Evolutionary conservation across 768 basidiomycete genomes (phyloP), one percentile per base, ranked within the genome.

Genomic region (Podaxis sp.): DNA sequence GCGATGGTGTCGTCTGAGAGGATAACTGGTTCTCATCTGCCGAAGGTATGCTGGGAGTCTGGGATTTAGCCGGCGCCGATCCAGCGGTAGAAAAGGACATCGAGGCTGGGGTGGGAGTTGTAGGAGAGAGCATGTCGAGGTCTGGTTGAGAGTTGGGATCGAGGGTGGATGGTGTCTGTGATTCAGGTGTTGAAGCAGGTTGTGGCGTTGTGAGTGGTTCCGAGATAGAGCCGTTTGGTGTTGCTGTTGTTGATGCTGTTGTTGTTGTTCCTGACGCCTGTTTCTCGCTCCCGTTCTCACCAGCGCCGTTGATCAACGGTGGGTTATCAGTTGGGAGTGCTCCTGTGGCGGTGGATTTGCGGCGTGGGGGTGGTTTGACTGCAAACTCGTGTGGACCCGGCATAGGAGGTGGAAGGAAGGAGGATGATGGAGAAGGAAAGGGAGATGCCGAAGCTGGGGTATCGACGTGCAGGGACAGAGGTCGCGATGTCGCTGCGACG

Each of bases 361-460:
- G 19, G 43, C 69, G 70, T 55, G 77, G 75, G 3, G 79, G 73
- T 0, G 79, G 78, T 63, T 79, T 80, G 41, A 82, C 67, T 12
- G 87, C 87, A 68, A 88, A 89, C 68, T 91, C 89, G 77, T 90
- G 88, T 33, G 83, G 78, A 2, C 83, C 82, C 1, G 85, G 86
- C 3, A 82, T 78, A 3, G 89, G 88, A 3, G 89, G 89, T 1
- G 89, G 87, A 2, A 89, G 68, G 66, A 90, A 90, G 0, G 85
- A 79, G 4, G 85, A 87, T 0, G 85, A 84, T 2, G 89, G 89
- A 0, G 86, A 87, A 0, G 88, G 88, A 61, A 81, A 82, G 6
- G 79, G 79, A 0, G 79, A 79, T 0, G 77, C 74, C 17, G 82
- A 78, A 8, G 81, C 75, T 24, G 76, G 71, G 22, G 73, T 70